A percentile compares a stretch with the other conserved stretches of the same genome.
Conservation (phyloP, 1,284 basidiomycete genomes). For the Dichomitus squalens region DNA sequence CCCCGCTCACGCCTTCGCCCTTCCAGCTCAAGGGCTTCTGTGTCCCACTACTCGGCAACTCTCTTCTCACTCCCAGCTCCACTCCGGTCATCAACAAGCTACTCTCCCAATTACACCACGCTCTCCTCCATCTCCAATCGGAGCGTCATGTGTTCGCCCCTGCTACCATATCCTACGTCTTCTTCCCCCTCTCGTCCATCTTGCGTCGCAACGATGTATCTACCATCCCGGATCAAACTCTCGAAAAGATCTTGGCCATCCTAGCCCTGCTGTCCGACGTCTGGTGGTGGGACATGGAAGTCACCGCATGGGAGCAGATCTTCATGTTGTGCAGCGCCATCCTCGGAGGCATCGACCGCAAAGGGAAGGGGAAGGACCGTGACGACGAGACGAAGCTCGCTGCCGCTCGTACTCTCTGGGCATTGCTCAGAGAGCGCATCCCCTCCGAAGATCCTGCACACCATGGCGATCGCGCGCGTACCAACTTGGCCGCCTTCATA, state of each 20-base stretch:
- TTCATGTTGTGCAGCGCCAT: constrained; percentile 81
- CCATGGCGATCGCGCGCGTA: constrained; percentile 32
- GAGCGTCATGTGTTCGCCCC: constrained; percentile 48
- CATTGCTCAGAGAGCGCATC: constrained; percentile 54
- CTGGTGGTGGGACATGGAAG: constrained; percentile 79
- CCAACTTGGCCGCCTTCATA: constrained; percentile 43
- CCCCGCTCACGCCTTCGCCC: not conserved
- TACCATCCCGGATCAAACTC: constrained; percentile 75
- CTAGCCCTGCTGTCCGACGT: constrained; percentile 63
- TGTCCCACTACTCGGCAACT: constrained; percentile 74
- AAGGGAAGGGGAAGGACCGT: constrained; percentile 60
- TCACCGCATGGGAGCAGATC: constrained; percentile 77
- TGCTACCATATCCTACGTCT: constrained; percentile 80
- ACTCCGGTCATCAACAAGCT: constrained; percentile 53
- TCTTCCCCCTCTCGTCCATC: constrained; percentile 85
- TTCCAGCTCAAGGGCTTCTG: constrained; percentile 75
- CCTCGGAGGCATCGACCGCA: constrained; percentile 60
- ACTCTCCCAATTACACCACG: constrained; percentile 53
- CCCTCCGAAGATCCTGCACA: constrained; percentile 39
- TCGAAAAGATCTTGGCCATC: constrained; percentile 74
- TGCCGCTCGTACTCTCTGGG: constrained; percentile 56
- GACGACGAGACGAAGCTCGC: constrained; percentile 81
- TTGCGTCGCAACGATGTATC: constrained; percentile 71
- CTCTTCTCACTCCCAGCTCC: constrained; percentile 56
- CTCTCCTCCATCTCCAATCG: constrained; percentile 47